These are phyloP conservation scores for Phallus indusiatus DNA, from an alignment of 768 basidiomycete species.

Conservation along the genomic window DNA sequence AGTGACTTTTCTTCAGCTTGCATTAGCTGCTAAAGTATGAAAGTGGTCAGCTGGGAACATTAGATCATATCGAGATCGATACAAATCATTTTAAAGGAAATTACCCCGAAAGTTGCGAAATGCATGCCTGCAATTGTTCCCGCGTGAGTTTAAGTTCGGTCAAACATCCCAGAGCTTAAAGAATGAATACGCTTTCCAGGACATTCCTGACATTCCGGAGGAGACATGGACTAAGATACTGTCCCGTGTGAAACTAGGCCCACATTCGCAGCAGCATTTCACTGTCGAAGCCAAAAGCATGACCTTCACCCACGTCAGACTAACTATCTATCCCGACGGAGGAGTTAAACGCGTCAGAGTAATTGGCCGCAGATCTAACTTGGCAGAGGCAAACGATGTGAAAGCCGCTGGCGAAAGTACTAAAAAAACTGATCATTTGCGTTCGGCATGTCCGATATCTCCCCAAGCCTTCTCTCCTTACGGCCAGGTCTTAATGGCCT, in stretches of 20 bases:
- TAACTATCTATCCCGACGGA: slow-evolving; percentile 92
- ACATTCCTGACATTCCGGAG: slow-evolving; percentile 25
- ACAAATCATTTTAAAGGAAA: slow-evolving; percentile 95
- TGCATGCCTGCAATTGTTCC: slow-evolving; percentile 44
- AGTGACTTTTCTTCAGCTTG: slow-evolving; percentile 21
- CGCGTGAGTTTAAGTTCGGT: slow-evolving; percentile 22
- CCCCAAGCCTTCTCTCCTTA: slow-evolving; percentile 80
- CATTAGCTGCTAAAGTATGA: not conserved
- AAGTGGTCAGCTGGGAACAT: slow-evolving; percentile 71
- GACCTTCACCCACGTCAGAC: slow-evolving; percentile 71
- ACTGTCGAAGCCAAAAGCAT: slow-evolving; percentile 50
- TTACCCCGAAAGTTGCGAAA: slow-evolving; percentile 81
- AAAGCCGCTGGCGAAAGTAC: slow-evolving; percentile 1
- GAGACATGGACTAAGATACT: slow-evolving; percentile 68
- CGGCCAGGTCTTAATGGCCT: slow-evolving; percentile 89
- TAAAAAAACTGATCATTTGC: slow-evolving; percentile 23
- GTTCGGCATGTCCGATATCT: slow-evolving; percentile 60
- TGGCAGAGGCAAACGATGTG: not conserved
- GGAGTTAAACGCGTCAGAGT: slow-evolving; percentile 91
- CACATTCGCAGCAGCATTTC: slow-evolving; percentile 85
- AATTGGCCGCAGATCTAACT: slow-evolving; percentile 46
- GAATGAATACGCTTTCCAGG: slow-evolving; percentile 7
- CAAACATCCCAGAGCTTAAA: not conserved
- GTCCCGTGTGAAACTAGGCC: slow-evolving; percentile 70
- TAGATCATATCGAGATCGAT: slow-evolving; percentile 77